Conservation (phyloP, 352 stramenopile genomes). For the Globisporangium nagaii region DNA sequence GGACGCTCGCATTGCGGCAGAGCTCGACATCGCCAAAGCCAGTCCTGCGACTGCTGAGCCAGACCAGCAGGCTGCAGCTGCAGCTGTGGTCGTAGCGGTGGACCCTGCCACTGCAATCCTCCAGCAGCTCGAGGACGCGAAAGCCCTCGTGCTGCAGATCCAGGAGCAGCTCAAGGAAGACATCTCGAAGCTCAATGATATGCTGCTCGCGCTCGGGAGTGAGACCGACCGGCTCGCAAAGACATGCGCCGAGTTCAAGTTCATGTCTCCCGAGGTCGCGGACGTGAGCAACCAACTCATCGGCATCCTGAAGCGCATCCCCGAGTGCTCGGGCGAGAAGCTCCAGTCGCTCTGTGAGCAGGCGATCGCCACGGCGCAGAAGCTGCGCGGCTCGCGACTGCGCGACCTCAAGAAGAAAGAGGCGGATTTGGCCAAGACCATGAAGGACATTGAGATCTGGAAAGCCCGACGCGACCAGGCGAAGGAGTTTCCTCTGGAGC, state of each 20-base stretch:
- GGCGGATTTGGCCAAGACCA: slow-evolving; percentile 38
- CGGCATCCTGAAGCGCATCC: slow-evolving; percentile 24
- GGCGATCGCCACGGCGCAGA: slow-evolving; percentile 32
- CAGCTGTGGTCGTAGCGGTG: no score
- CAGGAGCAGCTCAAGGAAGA: slow-evolving; percentile 43
- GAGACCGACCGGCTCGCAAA: slow-evolving; percentile 43
- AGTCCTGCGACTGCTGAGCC: background rate
- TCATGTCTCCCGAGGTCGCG: slow-evolving; percentile 22
- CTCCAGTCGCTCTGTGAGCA: slow-evolving; percentile 41
- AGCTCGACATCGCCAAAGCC: slow-evolving; percentile 33
- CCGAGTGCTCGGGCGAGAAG: slow-evolving; percentile 36
- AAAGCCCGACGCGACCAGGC: slow-evolving; percentile 45
- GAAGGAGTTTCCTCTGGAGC: slow-evolving; percentile 54
- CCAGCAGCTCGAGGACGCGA: slow-evolving; percentile 31
- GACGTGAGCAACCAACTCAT: slow-evolving; percentile 19
- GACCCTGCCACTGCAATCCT: background rate
- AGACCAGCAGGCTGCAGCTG: background rate
- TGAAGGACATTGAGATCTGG: slow-evolving; percentile 66
- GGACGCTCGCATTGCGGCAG: slow-evolving; percentile 28
- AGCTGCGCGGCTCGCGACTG: slow-evolving; percentile 38
- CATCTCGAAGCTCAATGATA: slow-evolving; percentile 37
- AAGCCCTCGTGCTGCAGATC: slow-evolving; percentile 30
- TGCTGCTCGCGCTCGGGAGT: slow-evolving; percentile 33
- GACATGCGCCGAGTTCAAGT: slow-evolving; percentile 25
- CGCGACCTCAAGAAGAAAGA: slow-evolving; percentile 53